Evolutionary conservation across 306 rosid genomes (phyloP).

Genomic region (Hylodesmum podocarpum): DNA sequence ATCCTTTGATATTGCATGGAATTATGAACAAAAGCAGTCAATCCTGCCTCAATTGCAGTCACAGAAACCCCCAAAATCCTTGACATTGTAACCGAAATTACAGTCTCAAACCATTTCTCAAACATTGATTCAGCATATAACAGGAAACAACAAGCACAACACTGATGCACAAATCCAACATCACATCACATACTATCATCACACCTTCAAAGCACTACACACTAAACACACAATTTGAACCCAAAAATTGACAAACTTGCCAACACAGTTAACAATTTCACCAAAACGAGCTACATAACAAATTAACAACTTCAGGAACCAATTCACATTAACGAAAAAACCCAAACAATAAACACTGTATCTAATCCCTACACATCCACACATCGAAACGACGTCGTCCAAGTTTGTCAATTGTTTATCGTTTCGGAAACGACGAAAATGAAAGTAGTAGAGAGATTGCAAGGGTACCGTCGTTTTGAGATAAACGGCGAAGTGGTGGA

Average conservation of each 20-base stretch:
- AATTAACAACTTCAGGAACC: background rate
- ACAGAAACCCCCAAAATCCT: background rate
- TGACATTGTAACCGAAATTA: background rate
- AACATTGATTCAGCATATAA: constrained; percentile 48
- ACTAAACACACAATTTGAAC: background rate
- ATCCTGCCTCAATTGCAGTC: background rate
- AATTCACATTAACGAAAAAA: background rate
- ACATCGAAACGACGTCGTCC: background rate
- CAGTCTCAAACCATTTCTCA: background rate
- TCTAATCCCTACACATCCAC: background rate
- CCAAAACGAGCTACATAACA: background rate
- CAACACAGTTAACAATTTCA: background rate
- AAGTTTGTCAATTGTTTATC: background rate
- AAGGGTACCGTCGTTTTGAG: constrained; percentile 7
- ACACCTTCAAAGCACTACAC: constrained; percentile 32
- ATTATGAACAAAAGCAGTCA: background rate
- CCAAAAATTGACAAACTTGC: background rate
- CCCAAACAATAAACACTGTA: background rate
- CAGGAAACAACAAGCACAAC: constrained; percentile 80
- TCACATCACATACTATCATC: background rate
- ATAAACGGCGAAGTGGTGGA: background rate
- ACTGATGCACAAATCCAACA: constrained; percentile 85
- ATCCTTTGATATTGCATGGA: background rate
- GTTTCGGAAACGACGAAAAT: background rate
- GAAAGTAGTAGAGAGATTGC: background rate